A percentile compares a stretch with the other conserved stretches of the same genome.
These are phyloP conservation scores for Aspergillus nomiae DNA, from an alignment of 2,329 filamentous ascomycete genomes.

Conservation along the genomic window DNA sequence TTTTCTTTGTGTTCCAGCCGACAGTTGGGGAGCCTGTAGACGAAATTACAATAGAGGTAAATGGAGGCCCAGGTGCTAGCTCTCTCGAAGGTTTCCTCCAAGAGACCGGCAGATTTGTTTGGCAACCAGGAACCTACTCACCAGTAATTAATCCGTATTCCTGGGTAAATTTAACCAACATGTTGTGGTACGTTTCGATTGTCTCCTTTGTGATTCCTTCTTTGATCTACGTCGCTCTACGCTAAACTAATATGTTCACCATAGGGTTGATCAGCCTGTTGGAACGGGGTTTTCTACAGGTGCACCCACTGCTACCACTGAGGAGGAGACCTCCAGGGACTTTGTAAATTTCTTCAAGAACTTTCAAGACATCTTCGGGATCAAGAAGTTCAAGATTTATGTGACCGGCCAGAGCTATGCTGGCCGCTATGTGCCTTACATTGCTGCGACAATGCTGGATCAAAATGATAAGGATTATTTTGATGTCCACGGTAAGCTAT, in stretches of 20 bases:
- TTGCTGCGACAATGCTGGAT: constrained; percentile 73
- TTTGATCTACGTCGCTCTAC: not conserved
- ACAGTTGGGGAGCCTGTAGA: constrained; percentile 47
- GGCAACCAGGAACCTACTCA: constrained; percentile 69
- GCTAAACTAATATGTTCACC: not conserved
- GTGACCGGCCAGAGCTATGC: constrained; percentile 74
- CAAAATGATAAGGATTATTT: constrained; percentile 68
- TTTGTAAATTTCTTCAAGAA: constrained; percentile 81
- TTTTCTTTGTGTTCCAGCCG: constrained; percentile 56
- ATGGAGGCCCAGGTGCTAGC: constrained; percentile 58
- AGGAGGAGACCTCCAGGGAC: constrained; percentile 69
- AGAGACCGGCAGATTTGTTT: constrained; percentile 74
- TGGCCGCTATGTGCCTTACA: constrained; percentile 71
- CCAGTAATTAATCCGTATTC: constrained; percentile 68
- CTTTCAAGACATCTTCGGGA: constrained; percentile 69
- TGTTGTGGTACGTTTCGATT: constrained; percentile 62
- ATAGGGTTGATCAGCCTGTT: constrained; percentile 43
- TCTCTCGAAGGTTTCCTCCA: constrained; percentile 71
- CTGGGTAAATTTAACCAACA: constrained; percentile 76
- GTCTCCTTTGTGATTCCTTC: not conserved
- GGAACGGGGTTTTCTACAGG: constrained; percentile 71
- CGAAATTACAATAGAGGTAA: constrained; percentile 48
- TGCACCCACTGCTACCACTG: constrained; percentile 63
- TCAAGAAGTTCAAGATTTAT: constrained; percentile 71
- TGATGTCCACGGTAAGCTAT: constrained; percentile 59